Base-by-base conservation (phyloP, 2,329 filamentous ascomycete species). In the Sporothrix brunneoviolacea region DNA sequence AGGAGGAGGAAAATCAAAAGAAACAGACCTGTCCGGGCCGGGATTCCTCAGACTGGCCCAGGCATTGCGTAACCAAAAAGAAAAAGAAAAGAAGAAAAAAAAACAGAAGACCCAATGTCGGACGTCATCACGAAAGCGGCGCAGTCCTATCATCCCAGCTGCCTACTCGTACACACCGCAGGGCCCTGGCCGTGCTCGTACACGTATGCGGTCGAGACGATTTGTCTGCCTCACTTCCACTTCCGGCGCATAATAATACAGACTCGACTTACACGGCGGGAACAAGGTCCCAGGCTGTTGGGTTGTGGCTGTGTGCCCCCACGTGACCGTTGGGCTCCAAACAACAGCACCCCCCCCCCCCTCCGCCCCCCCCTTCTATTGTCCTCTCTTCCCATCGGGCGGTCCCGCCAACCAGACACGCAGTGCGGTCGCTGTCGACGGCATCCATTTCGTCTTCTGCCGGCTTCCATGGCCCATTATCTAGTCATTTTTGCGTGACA, bases 261-360 rank as follows among this genome's bases (percentile, higher is more conserved):
- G n/a, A n/a, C n/a, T 41, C 38, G 44, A 30, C 45, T 40, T 48
- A 48, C 45, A 48, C 33, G 15, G 32, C 15, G 4, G 21, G 19
- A 4, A 12, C 15, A 6, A n/a, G 43, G 32, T 22, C 16, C 42
- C 30, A 12, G 21, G 32, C 33, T 10, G 37, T 48, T 48, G 45
- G 45, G 45, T 35, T 41, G 36, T 32, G 45, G 45, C 45, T 48
- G 37, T 41, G 45, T 33, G 36, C 10, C 45, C 32, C 45, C 45
- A 48, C 45, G 45, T 41, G 36, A 41, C 39, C 37, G 37, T 48
- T 48, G 37, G 45, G 45, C 45, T 40, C 35, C 45, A 41, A 48
- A 38, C 44, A 21, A 22, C 5, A 22, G 18, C 32, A 33, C 6
- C 4, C 32, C 7, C n/a, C n/a, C n/a, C n/a, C n/a, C n/a, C n/a